A percentile compares a stretch with the other conserved stretches of the same genome.
These are phyloP conservation scores for Colletotrichum brevisporum DNA, from an alignment of 2,329 filamentous ascomycete genomes.

Conservation along the genomic window DNA sequence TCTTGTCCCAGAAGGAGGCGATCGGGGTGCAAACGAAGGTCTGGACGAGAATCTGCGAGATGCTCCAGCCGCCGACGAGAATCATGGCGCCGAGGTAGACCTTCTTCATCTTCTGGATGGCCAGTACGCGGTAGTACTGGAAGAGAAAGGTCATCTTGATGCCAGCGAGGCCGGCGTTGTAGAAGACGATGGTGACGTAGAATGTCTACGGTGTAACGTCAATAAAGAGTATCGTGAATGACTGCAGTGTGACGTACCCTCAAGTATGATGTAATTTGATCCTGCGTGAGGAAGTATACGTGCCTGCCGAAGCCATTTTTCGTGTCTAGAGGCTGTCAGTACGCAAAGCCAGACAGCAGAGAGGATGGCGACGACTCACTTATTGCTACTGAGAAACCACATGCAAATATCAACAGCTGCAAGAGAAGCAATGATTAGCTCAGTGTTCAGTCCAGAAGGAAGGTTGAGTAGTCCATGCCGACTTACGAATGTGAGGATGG, in stretches of 20 bases:
- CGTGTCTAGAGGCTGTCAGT: slow-evolving; percentile 18
- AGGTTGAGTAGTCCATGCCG: no score
- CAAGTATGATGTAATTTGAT: slow-evolving; percentile 32
- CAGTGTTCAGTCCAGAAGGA: neutral
- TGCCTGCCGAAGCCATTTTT: slow-evolving; percentile 43
- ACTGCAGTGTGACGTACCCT: slow-evolving; percentile 1
- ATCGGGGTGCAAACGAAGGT: slow-evolving; percentile 48
- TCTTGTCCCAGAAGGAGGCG: slow-evolving; percentile 46
- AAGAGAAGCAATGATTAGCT: neutral
- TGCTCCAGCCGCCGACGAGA: slow-evolving; percentile 46
- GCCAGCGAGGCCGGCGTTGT: slow-evolving; percentile 47
- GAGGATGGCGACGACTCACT: slow-evolving; percentile 21
- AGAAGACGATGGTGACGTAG: slow-evolving; percentile 50
- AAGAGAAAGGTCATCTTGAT: slow-evolving; percentile 54
- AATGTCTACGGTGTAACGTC: slow-evolving; percentile 44
- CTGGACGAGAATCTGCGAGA: slow-evolving; percentile 46
- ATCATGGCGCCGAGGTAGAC: slow-evolving; percentile 46
- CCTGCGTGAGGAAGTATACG: slow-evolving; percentile 13
- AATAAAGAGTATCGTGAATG: no score
- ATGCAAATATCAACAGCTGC: slow-evolving; percentile 28
- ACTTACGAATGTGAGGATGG: slow-evolving; percentile 45
- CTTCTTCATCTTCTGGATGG: slow-evolving; percentile 46
- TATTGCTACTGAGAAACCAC: slow-evolving; percentile 26
- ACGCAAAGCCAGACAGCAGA: neutral
- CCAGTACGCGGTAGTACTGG: slow-evolving; percentile 54